Percentiles rank a stretch among this genome's conserved stretches.
Conservation (phyloP, 495 filamentous ascomycete genomes). For the Alectoria sarmentosa region DNA sequence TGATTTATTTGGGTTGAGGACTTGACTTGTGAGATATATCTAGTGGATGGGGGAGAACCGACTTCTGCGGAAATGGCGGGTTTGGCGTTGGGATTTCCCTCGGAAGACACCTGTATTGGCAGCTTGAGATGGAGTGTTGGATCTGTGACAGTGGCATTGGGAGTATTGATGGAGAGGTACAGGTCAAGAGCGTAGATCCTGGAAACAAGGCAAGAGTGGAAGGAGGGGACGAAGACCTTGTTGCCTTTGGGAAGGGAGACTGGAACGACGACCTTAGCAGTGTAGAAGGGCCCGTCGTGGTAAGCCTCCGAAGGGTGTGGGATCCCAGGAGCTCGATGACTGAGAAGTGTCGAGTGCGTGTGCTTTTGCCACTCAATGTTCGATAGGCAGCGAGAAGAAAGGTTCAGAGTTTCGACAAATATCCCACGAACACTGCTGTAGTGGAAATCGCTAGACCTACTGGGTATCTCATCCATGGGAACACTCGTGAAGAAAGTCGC, state of each 20-base stretch:
- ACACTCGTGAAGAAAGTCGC: slow-evolving; percentile 64
- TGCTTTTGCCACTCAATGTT: slow-evolving; percentile 62
- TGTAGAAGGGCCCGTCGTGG: slow-evolving; percentile 50
- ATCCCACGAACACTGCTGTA: slow-evolving; percentile 46
- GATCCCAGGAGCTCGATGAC: slow-evolving; percentile 54
- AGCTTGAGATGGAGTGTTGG: slow-evolving; percentile 57
- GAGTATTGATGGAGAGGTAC: slow-evolving; percentile 52
- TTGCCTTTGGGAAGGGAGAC: slow-evolving; percentile 59
- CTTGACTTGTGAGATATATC: neutral
- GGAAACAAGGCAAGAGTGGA: slow-evolving; percentile 78
- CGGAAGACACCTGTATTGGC: slow-evolving; percentile 64
- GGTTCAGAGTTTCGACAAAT: slow-evolving; percentile 54
- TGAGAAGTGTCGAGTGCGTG: slow-evolving; percentile 17
- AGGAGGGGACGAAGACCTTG: slow-evolving; percentile 76
- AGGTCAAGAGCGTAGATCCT: slow-evolving; percentile 73
- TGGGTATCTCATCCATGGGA: slow-evolving; percentile 49
- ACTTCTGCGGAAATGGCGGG: slow-evolving; percentile 17
- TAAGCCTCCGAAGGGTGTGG: slow-evolving; percentile 39
- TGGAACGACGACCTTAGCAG: slow-evolving; percentile 62
- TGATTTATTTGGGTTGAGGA: neutral
- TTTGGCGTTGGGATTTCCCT: slow-evolving; percentile 20
- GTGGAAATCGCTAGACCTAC: slow-evolving; percentile 43
- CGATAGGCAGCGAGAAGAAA: slow-evolving; percentile 59
- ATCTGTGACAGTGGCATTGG: slow-evolving; percentile 45
- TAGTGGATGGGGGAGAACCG: neutral